Percentiles rank a stretch among this genome's conserved stretches.
Conservation (phyloP, 1,284 basidiomycete genomes). For the Moniliella sp. region DNA sequence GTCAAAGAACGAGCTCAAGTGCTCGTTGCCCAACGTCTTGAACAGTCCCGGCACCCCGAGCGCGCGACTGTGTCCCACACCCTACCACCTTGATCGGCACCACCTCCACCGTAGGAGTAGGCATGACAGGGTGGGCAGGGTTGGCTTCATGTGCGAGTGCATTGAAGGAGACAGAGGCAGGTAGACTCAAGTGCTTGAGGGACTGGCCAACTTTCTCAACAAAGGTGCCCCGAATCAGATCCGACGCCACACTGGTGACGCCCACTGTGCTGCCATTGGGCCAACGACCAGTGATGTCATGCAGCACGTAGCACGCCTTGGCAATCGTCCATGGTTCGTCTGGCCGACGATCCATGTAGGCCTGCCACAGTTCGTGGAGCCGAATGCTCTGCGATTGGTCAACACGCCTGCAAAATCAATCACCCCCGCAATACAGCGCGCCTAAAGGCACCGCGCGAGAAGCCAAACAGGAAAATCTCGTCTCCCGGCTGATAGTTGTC, state of each 20-base stretch:
- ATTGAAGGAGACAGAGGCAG: too few species aligned
- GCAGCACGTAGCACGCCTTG: constrained; percentile 8
- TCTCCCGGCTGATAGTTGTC: constrained; percentile 37
- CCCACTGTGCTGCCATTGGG: constrained; percentile 6
- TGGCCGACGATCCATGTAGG: constrained; percentile 12
- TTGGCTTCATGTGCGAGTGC: neutral
- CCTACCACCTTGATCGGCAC: constrained; percentile 14
- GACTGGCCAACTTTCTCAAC: too few species aligned
- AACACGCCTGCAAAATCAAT: constrained; percentile 2
- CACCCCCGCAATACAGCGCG: constrained; percentile 2
- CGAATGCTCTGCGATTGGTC: constrained; percentile 5
- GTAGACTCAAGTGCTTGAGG: too few species aligned
- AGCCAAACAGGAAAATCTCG: constrained; percentile 35
- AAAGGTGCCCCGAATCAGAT: constrained; percentile 1
- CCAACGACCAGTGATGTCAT: constrained; percentile 5
- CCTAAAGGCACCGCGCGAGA: constrained; percentile 2
- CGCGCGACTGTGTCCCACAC: constrained; percentile 17
- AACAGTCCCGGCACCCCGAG: constrained; percentile 12
- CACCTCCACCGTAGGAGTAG: constrained; percentile 3
- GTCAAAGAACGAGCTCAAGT: constrained; percentile 26
- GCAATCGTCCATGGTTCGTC: constrained; percentile 7
- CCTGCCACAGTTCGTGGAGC: constrained; percentile 14
- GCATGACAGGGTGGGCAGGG: neutral
- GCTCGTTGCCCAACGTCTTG: constrained; percentile 8
- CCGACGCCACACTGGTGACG: constrained; percentile 4